These are phyloP conservation scores for Xylaria longipes DNA, from an alignment of 495 filamentous ascomycete genomes.

Conservation along the genomic window DNA sequence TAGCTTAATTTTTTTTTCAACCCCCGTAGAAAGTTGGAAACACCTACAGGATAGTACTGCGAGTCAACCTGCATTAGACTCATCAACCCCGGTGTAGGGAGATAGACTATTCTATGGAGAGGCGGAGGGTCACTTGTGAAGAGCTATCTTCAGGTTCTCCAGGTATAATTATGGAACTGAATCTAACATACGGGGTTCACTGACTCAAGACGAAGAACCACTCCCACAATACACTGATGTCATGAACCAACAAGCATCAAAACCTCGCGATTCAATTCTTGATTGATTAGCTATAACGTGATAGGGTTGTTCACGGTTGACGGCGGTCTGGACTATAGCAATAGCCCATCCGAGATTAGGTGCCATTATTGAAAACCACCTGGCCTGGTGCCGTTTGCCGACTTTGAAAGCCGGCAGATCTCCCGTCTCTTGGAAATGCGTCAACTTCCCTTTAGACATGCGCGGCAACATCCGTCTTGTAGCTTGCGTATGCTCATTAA, in stretches of 20 bases:
- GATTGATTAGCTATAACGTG: neutral
- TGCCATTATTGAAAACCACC: neutral
- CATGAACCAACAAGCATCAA: neutral
- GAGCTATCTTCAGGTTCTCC: constrained; percentile 12
- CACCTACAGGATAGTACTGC: neutral
- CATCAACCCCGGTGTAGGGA: neutral
- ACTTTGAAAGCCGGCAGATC: neutral
- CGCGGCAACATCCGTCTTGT: constrained; percentile 10
- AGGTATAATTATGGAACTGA: neutral
- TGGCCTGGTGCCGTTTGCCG: neutral
- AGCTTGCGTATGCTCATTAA: neutral
- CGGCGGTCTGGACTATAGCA: neutral
- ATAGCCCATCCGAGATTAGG: neutral
- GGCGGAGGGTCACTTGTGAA: neutral
- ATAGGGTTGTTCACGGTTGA: neutral
- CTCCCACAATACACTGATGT: neutral
- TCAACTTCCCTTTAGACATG: neutral
- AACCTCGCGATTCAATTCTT: neutral
- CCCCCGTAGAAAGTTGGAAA: neutral
- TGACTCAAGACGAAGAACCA: neutral
- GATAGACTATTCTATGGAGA: constrained; percentile 1
- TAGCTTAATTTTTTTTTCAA: neutral
- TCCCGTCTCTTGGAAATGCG: neutral
- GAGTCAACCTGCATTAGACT: constrained; percentile 9
- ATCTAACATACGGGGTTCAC: neutral